These are phyloP conservation scores for Avena sativa DNA, from an alignment of 176 grass and related monocot species.

Conservation along the genomic window DNA sequence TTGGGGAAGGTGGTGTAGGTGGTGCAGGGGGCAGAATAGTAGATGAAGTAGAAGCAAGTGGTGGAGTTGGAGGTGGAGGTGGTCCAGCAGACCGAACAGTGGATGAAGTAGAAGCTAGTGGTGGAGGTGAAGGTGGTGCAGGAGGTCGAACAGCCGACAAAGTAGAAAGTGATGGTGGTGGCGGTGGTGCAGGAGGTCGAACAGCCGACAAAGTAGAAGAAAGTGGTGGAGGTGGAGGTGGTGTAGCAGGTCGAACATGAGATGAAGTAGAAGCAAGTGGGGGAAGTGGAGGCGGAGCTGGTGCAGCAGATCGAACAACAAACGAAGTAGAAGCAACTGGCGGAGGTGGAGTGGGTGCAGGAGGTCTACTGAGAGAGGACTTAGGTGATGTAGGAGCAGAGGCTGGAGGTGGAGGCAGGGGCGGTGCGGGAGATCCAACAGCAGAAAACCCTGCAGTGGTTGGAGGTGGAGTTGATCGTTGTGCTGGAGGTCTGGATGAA, in stretches of 20 bases:
- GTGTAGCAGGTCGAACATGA: conserved; percentile 31
- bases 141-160: conserved; percentile 35
- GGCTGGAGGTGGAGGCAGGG: conserved; percentile 33
- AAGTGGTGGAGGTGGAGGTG: conserved; percentile 44
- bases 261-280: conserved; percentile 51
- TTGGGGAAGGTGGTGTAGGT: conserved; percentile 43
- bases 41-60: conserved; percentile 49
- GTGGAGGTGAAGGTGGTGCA: conserved; percentile 41
- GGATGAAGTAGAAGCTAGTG: conserved; percentile 43
- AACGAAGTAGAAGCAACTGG: conserved; percentile 28
- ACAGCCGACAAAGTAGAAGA: conserved; percentile 38
- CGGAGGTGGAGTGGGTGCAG: conserved; percentile 39
- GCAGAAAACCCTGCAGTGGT: conserved; percentile 28
- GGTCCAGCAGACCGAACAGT: conserved; percentile 42
- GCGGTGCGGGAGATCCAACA: conserved; percentile 43
- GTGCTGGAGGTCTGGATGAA: conserved; percentile 28
- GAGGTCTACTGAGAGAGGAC: conserved; percentile 26
- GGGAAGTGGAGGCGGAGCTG: conserved; percentile 41
- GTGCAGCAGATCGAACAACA: conserved; percentile 33
- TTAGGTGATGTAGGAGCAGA: conserved; percentile 19
- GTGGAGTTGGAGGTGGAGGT: conserved; percentile 44
- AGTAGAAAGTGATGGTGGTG: conserved; percentile 41
- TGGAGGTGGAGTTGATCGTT: conserved; percentile 42
- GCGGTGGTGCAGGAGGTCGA: conserved; percentile 23
- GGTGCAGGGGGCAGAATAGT: conserved; percentile 44